These are phyloP conservation scores for Melampsora americana DNA, from an alignment of 1,284 basidiomycete genomes.

Conservation along the genomic window DNA sequence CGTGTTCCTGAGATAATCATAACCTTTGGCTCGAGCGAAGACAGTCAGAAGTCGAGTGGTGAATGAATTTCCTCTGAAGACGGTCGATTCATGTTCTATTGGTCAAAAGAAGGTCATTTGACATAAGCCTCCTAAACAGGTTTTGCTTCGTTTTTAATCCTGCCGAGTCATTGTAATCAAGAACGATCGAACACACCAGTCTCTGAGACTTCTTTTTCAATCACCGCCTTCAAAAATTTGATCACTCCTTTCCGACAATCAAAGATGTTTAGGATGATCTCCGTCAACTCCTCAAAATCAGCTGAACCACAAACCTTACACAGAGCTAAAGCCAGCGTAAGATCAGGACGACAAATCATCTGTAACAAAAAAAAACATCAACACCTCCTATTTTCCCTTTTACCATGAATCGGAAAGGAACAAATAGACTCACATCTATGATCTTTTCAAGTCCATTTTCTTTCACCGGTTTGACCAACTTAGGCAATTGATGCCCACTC, in stretches of 20 bases:
- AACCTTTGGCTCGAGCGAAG: conserved; percentile 80
- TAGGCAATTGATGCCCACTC: conserved; percentile 25
- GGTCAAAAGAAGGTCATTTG: not conserved
- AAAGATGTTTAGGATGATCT: conserved; percentile 79
- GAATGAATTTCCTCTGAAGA: conserved; percentile 82
- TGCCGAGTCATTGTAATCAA: not conserved
- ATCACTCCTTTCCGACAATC: conserved; percentile 70
- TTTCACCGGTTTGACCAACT: conserved; percentile 21
- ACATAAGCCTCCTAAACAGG: conserved; percentile 5
- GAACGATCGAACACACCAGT: conserved; percentile 61
- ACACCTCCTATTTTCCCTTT: too few species aligned
- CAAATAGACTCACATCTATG: conserved; percentile 18
- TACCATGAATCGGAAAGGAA: not conserved
- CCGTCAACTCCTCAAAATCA: conserved; percentile 74
- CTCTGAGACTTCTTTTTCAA: conserved; percentile 74
- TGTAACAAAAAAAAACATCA: not conserved
- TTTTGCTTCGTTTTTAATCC: too few species aligned
- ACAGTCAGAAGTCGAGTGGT: conserved; percentile 77
- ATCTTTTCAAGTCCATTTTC: conserved; percentile 29
- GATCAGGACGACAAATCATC: conserved; percentile 48
- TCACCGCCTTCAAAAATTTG: conserved; percentile 72
- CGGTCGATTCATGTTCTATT: conserved; percentile 68
- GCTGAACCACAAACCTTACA: conserved; percentile 74
- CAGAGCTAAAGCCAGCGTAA: conserved; percentile 70
- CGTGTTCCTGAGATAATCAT: conserved; percentile 75